These are phyloP conservation scores for Eucommia ulmoides DNA, from an alignment of 257 asterid genomes.

Conservation along the genomic window DNA sequence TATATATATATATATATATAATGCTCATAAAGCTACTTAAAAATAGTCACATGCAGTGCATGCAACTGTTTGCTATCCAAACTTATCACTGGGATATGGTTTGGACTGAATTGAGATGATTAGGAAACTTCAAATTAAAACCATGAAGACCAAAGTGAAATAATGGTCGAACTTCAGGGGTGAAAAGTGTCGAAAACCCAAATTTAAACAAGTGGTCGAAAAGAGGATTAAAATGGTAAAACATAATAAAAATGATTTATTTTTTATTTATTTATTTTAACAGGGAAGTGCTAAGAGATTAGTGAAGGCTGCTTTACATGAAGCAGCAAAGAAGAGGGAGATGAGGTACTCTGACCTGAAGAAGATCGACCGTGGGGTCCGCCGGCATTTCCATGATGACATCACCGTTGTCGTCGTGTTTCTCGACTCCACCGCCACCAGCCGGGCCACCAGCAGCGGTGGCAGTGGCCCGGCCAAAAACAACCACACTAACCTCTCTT, in stretches of 20 bases:
- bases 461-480: too few relatives aligned
- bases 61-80: too few relatives aligned
- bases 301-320: constrained; percentile 67
- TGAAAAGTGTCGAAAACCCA: too few relatives aligned
- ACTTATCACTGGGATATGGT: not conserved
- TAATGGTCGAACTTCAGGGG: too few relatives aligned
- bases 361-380: constrained; percentile 76
- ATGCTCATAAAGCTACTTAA: too few relatives aligned
- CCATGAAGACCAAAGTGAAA: not conserved
- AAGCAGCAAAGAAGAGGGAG: constrained; percentile 87
- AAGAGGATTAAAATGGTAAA: not conserved
- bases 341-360: constrained; percentile 92
- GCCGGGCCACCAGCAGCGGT: constrained; percentile 59
- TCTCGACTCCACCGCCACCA: constrained; percentile 58
- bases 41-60: too few relatives aligned
- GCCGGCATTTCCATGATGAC: constrained; percentile 86
- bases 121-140: not conserved
- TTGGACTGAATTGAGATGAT: not conserved
- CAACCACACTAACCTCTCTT: constrained; percentile 49
- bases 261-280: not conserved
- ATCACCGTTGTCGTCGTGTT: constrained; percentile 68
- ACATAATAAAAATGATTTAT: not conserved
- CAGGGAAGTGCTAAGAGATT: constrained; percentile 85
- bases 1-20: too few relatives aligned
- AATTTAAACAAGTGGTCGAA: too few relatives aligned